Evolutionary conservation across 345 rosid genomes (phyloP).

Genomic region (Psidium friedrichsthalianum): DNA sequence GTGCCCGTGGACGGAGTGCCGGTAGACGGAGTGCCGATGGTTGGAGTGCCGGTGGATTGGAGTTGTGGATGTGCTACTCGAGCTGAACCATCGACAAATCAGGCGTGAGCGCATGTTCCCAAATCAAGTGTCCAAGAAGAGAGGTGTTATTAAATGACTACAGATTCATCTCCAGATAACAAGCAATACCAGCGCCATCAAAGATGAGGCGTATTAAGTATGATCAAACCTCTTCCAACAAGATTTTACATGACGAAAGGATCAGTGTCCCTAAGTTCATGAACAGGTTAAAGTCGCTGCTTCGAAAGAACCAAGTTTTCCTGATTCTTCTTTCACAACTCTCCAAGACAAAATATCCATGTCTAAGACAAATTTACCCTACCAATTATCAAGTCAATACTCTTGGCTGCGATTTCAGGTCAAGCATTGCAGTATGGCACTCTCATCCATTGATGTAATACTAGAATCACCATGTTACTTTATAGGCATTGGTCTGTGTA

Average conservation of each 20-base stretch:
- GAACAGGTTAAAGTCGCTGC: background rate
- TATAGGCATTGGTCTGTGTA: background rate
- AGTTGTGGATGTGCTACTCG: background rate
- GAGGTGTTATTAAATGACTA: background rate
- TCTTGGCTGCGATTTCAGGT: background rate
- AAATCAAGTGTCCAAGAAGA: background rate
- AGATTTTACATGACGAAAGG: background rate
- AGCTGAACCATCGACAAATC: background rate
- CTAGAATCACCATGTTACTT: background rate
- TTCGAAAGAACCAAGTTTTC: background rate
- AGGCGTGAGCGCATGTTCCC: background rate
- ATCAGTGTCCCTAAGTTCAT: background rate
- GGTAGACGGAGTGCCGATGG: slow-evolving; percentile 10
- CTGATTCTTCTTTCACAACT: background rate
- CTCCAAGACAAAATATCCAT: background rate
- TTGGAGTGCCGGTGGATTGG: background rate
- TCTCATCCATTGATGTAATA: background rate
- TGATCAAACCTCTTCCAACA: background rate
- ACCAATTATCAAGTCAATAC: background rate
- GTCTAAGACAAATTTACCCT: background rate
- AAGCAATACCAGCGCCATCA: background rate
- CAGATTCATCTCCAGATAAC: background rate
- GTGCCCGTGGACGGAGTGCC: slow-evolving; percentile 7
- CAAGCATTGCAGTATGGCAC: background rate
- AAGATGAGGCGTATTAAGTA: background rate